Evolutionary conservation across 305 asterid genomes (phyloP), one percentile per base, ranked within the genome.

Genomic region (Solanum hybrid): DNA sequence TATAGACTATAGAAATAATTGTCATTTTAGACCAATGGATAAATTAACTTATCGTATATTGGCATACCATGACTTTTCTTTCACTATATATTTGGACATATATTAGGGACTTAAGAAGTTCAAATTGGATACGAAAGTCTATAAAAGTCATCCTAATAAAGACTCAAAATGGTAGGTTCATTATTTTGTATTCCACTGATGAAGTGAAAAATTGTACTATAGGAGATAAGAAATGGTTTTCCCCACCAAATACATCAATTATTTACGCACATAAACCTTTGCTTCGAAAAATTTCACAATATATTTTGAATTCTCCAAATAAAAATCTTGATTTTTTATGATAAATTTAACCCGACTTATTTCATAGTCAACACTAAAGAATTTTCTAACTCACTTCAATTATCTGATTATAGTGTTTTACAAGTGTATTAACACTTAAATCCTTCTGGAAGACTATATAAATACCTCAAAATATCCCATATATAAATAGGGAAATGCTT

Each of bases 271-370:
- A 79, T 10, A 80, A 26, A 45, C n/a, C 76, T 68, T 70, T 70
- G 14, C 7, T 0, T 24, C 1, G 0, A 24, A 70, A 24, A 10
- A 10, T 70, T 24, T 70, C 3, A 70, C 0, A 0, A 1, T 24
- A 24, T 24, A 70, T 24, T 70, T 24, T 70, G 4, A 24, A 24
- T 70, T 10, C 14, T 68, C 14, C 29, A n/a, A 68, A 10, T 24
- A 10, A 70, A 24, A 70, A 70, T 4, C 6, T 70, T 5, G 32
- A 70, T 70, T 7, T 15, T 3, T 3, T 20, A 57, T 57, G 24
- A 70, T 24, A 70, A 65, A 65, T 70, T 70, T 70, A 70, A 65
- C 27, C 73, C 0, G 12, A 65, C 73, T 22, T 65, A 22, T 22
- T 22, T 65, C 12, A 4, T 61, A 20, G 26, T 61, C 72, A 61